Conservation (phyloP, 495 filamentous ascomycete genomes). For the Neurospora cerealis region DNA sequence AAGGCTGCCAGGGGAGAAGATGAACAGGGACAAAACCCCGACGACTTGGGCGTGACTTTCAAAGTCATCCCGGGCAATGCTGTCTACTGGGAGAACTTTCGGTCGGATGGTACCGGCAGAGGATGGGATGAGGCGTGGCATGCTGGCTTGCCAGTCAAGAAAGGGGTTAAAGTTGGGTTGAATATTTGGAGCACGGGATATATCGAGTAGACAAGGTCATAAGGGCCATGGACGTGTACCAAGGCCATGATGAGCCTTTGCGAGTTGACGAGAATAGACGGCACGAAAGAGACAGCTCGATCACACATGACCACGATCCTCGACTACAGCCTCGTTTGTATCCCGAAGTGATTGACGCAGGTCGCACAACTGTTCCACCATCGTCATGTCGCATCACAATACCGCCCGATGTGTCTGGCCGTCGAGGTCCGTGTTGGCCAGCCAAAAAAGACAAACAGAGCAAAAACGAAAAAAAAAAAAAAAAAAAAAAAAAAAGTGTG, state of each 20-base stretch:
- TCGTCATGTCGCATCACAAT: not conserved
- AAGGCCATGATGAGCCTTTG: not conserved
- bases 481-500: not conserved
- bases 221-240: not conserved
- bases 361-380: not conserved
- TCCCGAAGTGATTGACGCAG: not conserved
- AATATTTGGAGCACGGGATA: slow-evolving; percentile 39
- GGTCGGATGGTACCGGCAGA: slow-evolving; percentile 30
- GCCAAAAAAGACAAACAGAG: not conserved
- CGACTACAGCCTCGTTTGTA: not conserved
- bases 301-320: not conserved
- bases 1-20: not conserved
- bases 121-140: slow-evolving; percentile 40
- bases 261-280: not conserved
- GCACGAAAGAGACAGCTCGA: not conserved
- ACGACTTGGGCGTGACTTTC: slow-evolving; percentile 25
- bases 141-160: slow-evolving; percentile 33
- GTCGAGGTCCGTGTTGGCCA: not conserved
- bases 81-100: slow-evolving; percentile 43
- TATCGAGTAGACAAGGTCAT: slow-evolving; percentile 5
- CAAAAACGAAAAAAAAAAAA: not conserved
- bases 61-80: slow-evolving; percentile 34
- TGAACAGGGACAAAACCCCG: slow-evolving; percentile 1
- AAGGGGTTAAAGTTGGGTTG: slow-evolving; percentile 35
- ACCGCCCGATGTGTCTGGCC: not conserved